Evolutionary conservation across 2,329 filamentous ascomycete species (phyloP).

Genomic region (Monascus ruber): DNA sequence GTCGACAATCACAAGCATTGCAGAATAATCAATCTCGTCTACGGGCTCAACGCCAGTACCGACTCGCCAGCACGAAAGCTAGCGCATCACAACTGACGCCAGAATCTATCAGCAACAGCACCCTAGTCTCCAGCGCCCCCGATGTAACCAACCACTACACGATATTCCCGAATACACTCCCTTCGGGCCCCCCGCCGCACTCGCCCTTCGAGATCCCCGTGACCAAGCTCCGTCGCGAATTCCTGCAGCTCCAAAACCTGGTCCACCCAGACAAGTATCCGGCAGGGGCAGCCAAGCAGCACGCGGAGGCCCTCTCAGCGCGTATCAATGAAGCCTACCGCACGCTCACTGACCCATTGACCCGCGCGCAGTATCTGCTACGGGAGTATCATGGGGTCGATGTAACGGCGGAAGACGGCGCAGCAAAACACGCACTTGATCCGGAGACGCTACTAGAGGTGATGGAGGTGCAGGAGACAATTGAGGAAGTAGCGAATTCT

Average conservation of each 20-base stretch:
- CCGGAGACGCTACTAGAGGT: conserved; percentile 68
- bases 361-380: conserved; percentile 81
- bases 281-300: conserved; percentile 36
- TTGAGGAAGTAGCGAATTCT: conserved; percentile 48
- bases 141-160: conserved; percentile 60
- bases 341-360: conserved; percentile 66
- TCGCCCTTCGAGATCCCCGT: conserved; percentile 67
- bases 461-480: conserved; percentile 66
- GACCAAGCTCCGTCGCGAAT: conserved; percentile 64
- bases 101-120: too few relatives aligned
- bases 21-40: background rate
- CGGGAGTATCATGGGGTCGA: conserved; percentile 56
- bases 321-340: conserved; percentile 86
- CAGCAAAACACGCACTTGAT: conserved; percentile 56
- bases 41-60: background rate
- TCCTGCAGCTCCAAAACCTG: conserved; percentile 63
- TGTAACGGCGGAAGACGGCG: conserved; percentile 62
- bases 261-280: conserved; percentile 41
- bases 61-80: too few relatives aligned
- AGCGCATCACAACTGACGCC: too few relatives aligned
- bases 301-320: conserved; percentile 67
- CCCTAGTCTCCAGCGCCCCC: conserved; percentile 10
- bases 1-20: background rate
- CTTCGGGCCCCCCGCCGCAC: conserved; percentile 62
- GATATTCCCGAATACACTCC: conserved; percentile 73